phyloP scores from a whole-genome alignment of 805 yeast genomes.

The Yarrowia sp. region DNA sequence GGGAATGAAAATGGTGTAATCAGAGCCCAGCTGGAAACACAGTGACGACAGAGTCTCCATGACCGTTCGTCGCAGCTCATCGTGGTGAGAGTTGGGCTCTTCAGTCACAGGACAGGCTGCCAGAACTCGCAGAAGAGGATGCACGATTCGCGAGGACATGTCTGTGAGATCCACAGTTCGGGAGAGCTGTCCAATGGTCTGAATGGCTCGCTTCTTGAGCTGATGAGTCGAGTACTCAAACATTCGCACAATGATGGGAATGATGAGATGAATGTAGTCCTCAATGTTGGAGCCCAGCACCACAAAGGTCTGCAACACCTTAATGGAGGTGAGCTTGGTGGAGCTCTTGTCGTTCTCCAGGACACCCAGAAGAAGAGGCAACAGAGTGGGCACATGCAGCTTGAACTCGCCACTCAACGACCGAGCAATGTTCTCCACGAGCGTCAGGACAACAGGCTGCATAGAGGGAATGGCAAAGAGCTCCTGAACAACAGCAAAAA shows the following conservation, averaged over 20 bases:
- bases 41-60: slow-evolving; percentile 75
- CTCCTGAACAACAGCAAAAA: slow-evolving; percentile 71
- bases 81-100: slow-evolving; percentile 38
- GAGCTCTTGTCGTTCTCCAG: slow-evolving; percentile 56
- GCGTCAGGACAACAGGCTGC: slow-evolving; percentile 72
- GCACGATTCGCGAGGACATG: slow-evolving; percentile 86
- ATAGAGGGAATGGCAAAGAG: slow-evolving; percentile 61
- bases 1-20: slow-evolving; percentile 82
- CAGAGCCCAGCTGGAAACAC: slow-evolving; percentile 75
- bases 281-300: slow-evolving; percentile 85
- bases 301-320: slow-evolving; percentile 77
- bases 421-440: slow-evolving; percentile 77
- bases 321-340: slow-evolving; percentile 51
- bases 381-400: slow-evolving; percentile 68
- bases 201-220: slow-evolving; percentile 70
- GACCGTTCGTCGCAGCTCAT: slow-evolving; percentile 60
- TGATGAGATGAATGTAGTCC: slow-evolving; percentile 78
- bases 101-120: slow-evolving; percentile 32
- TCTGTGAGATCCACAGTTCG: slow-evolving; percentile 70
- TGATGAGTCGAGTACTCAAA: slow-evolving; percentile 64
- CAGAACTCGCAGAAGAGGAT: slow-evolving; percentile 74
- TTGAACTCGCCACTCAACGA: slow-evolving; percentile 93
- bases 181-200: slow-evolving; percentile 77
- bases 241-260: slow-evolving; percentile 80
- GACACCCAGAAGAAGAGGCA: slow-evolving; percentile 71